These are phyloP conservation scores for Pythium dissimile DNA, from an alignment of 352 stramenopile genomes.

Conservation along the genomic window DNA sequence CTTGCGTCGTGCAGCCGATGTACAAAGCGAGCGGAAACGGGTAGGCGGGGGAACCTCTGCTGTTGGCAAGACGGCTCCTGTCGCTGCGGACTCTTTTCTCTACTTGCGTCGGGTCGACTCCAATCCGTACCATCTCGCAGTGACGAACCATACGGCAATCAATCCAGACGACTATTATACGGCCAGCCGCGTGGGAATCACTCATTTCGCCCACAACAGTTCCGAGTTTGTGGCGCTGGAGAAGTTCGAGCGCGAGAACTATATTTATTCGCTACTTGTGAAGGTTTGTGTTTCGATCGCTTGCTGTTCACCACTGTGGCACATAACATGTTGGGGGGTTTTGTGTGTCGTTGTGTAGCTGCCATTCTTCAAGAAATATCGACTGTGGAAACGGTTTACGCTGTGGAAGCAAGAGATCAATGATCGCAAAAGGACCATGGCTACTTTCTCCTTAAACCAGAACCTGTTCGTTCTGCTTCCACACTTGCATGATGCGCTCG, in stretches of 20 bases:
- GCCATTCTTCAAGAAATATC: slow-evolving; percentile 90
- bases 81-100: slow-evolving; percentile 66
- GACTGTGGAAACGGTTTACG: slow-evolving; percentile 88
- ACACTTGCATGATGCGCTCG: slow-evolving; percentile 73
- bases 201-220: slow-evolving; percentile 75
- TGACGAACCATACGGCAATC: slow-evolving; percentile 64
- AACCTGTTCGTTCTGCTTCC: slow-evolving; percentile 88
- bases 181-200: slow-evolving; percentile 84
- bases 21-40: not conserved
- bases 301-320: not conserved
- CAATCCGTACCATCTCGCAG: slow-evolving; percentile 71
- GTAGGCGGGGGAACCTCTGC: not conserved
- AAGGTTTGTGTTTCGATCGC: slow-evolving; percentile 33
- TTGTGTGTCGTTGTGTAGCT: slow-evolving; percentile 33
- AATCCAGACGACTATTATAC: slow-evolving; percentile 88
- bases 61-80: slow-evolving; percentile 8
- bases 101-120: slow-evolving; percentile 67
- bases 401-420: slow-evolving; percentile 85
- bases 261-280: slow-evolving; percentile 80
- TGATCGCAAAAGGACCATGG: slow-evolving; percentile 34
- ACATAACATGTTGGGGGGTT: not conserved
- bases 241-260: slow-evolving; percentile 90
- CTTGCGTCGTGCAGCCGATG: slow-evolving; percentile 18
- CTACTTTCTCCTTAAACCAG: slow-evolving; percentile 47
- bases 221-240: slow-evolving; percentile 88